These are phyloP conservation scores for Eimeria falciformis DNA, from an alignment of 169 alveolate genomes.

Conservation along the genomic window DNA sequence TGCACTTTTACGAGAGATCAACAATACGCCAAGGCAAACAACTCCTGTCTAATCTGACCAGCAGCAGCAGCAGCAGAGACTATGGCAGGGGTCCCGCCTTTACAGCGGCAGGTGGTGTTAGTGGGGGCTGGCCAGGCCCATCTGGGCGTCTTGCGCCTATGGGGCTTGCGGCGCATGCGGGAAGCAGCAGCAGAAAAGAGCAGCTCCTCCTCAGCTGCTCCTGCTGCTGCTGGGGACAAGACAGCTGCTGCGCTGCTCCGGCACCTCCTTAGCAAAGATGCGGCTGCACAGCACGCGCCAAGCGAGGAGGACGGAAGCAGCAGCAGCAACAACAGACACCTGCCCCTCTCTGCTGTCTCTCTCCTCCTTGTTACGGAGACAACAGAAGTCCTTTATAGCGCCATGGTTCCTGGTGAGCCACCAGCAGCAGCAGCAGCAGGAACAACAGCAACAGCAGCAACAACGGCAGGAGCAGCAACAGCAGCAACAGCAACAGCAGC, in stretches of 20 bases:
- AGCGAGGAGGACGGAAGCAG: neutral
- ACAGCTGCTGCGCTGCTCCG: conserved; percentile 35
- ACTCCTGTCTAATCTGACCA: no score
- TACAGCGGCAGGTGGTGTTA: conserved; percentile 45
- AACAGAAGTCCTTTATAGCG: conserved; percentile 43
- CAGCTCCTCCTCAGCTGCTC: neutral
- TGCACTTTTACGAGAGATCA: no score
- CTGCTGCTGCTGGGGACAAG: conserved; percentile 17
- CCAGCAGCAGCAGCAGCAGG: no score
- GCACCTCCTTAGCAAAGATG: neutral
- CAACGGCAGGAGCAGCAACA: no score
- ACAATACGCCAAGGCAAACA: no score
- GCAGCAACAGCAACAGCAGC: no score
- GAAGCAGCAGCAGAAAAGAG: conserved; percentile 33
- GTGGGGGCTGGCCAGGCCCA: conserved; percentile 56
- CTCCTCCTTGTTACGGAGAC: conserved; percentile 34
- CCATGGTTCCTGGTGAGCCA: conserved; percentile 34
- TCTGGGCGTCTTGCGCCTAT: conserved; percentile 34
- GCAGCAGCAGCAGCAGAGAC: neutral
- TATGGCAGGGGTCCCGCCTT: neutral
- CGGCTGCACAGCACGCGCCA: conserved; percentile 1
- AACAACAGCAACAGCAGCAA: no score
- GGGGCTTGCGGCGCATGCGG: conserved; percentile 17
- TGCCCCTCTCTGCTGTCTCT: conserved; percentile 45
- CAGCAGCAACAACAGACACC: neutral